Percentiles rank a stretch among this genome's conserved stretches.
Conservation (phyloP, 1,139 yeast species). For the Kodamaea derodonti region DNA sequence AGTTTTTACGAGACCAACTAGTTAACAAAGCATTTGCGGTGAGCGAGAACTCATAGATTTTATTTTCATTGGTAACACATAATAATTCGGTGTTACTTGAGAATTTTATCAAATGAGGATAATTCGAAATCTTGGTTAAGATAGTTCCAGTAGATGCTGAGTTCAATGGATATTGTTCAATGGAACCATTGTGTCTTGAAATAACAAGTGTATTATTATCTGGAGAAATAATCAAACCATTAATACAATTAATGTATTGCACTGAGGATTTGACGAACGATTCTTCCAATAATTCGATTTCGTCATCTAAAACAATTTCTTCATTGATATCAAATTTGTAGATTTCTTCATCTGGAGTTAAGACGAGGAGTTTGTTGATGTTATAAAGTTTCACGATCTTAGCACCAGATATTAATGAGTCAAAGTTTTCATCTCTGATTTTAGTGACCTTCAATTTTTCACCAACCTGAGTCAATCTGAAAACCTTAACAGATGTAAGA, state of each 20-base stretch:
- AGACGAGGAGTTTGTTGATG: conserved; percentile 46
- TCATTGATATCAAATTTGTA: conserved; percentile 41
- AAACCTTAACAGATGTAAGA: conserved; percentile 63
- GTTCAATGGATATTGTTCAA: conserved; percentile 46
- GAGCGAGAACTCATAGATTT: conserved; percentile 58
- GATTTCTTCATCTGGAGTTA: conserved; percentile 66
- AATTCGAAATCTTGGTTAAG: conserved; percentile 52
- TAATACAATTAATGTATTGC: conserved; percentile 43
- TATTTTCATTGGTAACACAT: conserved; percentile 71
- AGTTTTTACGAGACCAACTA: conserved; percentile 75
- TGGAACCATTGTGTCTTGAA: conserved; percentile 61
- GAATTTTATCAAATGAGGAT: conserved; percentile 63
- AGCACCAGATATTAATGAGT: conserved; percentile 52
- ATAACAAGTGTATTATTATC: conserved; percentile 47
- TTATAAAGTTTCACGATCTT: conserved; percentile 45
- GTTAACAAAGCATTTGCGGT: conserved; percentile 44
- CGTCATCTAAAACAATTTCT: conserved; percentile 29
- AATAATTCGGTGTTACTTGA: conserved; percentile 51
- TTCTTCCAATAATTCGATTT: conserved; percentile 35
- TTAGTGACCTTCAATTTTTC: conserved; percentile 49
- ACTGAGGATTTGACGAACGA: conserved; percentile 17
- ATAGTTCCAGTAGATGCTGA: conserved; percentile 11
- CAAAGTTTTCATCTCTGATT: conserved; percentile 47
- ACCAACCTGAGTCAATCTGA: conserved; percentile 42
- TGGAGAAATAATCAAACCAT: conserved; percentile 45